These are phyloP conservation scores for Neonectria hederae DNA, from an alignment of 2,329 filamentous ascomycete genomes.

Conservation along the genomic window DNA sequence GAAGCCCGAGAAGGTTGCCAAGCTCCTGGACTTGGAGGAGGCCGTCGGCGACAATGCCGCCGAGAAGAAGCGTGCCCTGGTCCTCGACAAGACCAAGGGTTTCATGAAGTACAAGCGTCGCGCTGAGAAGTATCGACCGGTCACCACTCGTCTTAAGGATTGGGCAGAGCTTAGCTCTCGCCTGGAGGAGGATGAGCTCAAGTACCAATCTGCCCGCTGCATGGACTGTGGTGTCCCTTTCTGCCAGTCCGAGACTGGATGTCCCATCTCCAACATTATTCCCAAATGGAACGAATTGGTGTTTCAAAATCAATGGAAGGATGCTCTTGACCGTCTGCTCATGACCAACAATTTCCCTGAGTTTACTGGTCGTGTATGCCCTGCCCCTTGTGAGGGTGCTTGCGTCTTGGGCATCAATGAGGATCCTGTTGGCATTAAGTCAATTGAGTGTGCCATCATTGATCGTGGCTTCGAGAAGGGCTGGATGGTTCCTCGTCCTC, in stretches of 20 bases:
- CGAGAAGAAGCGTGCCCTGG: constrained; percentile 89
- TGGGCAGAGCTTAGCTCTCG: constrained; percentile 92
- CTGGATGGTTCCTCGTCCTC: constrained; percentile 90
- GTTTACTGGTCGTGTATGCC: constrained; percentile 96
- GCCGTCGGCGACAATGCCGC: constrained; percentile 83
- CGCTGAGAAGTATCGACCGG: constrained; percentile 89
- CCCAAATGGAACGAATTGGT: constrained; percentile 95
- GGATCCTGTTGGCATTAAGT: constrained; percentile 97
- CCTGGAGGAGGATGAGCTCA: constrained; percentile 92
- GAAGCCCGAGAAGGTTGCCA: constrained; percentile 74
- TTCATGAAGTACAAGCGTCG: constrained; percentile 98
- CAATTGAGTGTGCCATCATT: constrained; percentile 97
- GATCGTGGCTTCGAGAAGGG: constrained; percentile 98
- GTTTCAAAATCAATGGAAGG: constrained; percentile 81
- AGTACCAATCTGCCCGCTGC: constrained; percentile 95
- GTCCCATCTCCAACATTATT: constrained; percentile 97
- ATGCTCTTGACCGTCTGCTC: constrained; percentile 88
- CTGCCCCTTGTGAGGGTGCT: constrained; percentile 94
- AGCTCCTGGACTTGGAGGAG: constrained; percentile 88
- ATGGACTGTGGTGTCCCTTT: constrained; percentile 99
- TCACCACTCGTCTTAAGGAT: constrained; percentile 86
- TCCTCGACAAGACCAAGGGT: constrained; percentile 96
- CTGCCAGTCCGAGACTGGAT: constrained; percentile 95
- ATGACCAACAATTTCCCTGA: constrained; percentile 99
- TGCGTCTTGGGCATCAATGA: constrained; percentile 97